Conservation (phyloP, 2,329 filamentous ascomycete species). For the Metarhizium humberi region DNA sequence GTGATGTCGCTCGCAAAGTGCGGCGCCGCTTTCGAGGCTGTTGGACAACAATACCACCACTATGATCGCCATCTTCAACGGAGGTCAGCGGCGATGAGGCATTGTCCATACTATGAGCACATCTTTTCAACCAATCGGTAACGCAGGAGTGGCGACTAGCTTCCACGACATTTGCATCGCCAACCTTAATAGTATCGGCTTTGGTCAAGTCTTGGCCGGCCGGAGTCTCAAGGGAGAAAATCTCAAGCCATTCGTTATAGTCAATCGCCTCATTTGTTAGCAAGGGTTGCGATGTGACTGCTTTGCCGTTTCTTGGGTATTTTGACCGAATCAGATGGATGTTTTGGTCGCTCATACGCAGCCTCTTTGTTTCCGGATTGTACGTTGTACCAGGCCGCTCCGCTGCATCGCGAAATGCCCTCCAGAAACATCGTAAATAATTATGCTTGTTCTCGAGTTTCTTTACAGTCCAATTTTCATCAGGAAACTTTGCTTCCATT, state of each 20-base stretch:
- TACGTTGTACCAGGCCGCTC: neutral
- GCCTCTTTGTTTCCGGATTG: neutral
- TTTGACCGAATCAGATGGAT: neutral
- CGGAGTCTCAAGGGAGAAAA: neutral
- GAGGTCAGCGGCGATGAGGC: too few relatives aligned
- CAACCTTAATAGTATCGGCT: neutral
- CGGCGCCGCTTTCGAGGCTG: too few relatives aligned
- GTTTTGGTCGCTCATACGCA: neutral
- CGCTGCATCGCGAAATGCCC: neutral
- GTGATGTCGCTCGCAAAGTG: too few relatives aligned
- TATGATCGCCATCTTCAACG: too few relatives aligned
- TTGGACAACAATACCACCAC: too few relatives aligned
- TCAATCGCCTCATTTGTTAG: neutral
- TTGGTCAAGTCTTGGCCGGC: neutral
- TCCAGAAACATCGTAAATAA: neutral
- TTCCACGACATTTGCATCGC: neutral
- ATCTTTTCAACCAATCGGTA: too few relatives aligned
- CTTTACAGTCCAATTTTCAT: neutral
- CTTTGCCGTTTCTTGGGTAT: neutral
- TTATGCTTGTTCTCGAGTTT: neutral
- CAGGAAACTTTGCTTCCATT: neutral
- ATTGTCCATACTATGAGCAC: too few relatives aligned
- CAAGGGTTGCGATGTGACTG: neutral
- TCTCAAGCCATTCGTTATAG: neutral
- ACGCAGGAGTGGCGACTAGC: too few relatives aligned